phyloP scores from a whole-genome alignment of 2,329 filamentous ascomycete species.

The Elsinoe fawcettii region DNA sequence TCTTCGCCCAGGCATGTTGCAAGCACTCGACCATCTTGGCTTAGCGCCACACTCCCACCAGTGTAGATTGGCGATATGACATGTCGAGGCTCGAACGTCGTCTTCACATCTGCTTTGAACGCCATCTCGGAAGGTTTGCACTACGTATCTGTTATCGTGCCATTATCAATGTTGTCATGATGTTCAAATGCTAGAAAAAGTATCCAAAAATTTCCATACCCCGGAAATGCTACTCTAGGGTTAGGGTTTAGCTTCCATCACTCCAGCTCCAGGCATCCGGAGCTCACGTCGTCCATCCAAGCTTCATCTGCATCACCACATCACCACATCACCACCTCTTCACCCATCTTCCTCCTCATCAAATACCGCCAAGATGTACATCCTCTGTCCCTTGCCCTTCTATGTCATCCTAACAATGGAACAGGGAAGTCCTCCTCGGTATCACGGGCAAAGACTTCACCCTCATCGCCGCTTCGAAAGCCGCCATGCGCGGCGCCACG shows the following conservation, averaged over 20 bases:
- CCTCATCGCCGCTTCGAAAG: conserved; percentile 94
- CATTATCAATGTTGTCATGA: not conserved
- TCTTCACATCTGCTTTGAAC: conserved; percentile 58
- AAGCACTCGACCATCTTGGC: conserved; percentile 71
- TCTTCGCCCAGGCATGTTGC: conserved; percentile 89
- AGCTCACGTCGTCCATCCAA: conserved; percentile 14
- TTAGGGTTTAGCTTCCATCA: not conserved
- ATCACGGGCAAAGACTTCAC: conserved; percentile 99
- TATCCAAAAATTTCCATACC: conserved; percentile 3
- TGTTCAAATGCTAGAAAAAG: conserved; percentile 1
- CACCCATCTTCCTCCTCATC: conserved; percentile 29
- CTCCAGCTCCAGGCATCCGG: conserved; percentile 10
- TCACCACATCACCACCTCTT: not conserved
- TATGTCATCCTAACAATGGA: conserved; percentile 34
- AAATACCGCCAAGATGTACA: conserved; percentile 18
- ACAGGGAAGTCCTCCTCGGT: conserved; percentile 92
- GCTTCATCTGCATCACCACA: conserved; percentile 1
- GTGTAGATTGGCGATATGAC: conserved; percentile 91
- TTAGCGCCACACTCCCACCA: conserved; percentile 77
- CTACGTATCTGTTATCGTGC: not conserved
- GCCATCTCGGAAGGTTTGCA: conserved; percentile 33
- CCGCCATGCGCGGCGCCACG: conserved; percentile 93
- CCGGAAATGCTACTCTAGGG: not conserved
- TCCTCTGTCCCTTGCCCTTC: conserved; percentile 32
- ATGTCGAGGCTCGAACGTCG: conserved; percentile 76